Base-by-base conservation (phyloP, 1,139 yeast species). In the Pichia sp. region DNA sequence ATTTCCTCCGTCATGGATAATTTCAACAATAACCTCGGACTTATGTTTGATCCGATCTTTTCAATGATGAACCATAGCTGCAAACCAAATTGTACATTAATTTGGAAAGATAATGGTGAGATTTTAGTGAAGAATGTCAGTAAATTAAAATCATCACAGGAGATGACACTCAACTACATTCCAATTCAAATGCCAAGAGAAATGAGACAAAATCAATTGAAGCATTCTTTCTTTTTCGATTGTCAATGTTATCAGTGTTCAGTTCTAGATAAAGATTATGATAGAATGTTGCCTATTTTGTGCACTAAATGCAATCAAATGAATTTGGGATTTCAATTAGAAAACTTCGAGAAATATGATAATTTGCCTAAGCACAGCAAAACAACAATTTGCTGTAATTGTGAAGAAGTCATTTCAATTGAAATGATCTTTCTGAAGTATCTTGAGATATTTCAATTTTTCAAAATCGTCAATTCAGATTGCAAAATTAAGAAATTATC, bases 41-140 rank as follows among this genome's bases (percentile, higher is more conserved):
- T 60, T 10, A 59, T 62, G 54, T 58, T 73, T 48, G 76, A 72
- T 49, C 70, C 72, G 0, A 50, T 57, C 4, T 65, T 71, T 50
- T 58, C 75, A 7, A 51, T 71, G 41, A 57, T 66, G 39, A 66
- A 66, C 44, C 69, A 66, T 50, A 63, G 67, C 4, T 66, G 69
- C 49, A 52, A 54, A 14, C 68, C 68, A 4, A 66, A 72, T 47
- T 60, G 67, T 31, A 47, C 58, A 9, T 42, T 63, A 8, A 48
- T 62, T 5, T 63, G 66, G 53, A 50, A 54, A 18, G 43, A 40
- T 33, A 50, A 56, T 5, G 47, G 56, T 3, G 47, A 41, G 7
- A 50, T 55, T 4, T 42, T 47, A 18, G 41, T 70, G 4, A 48
- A 58, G 6, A 55, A 69, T 3, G 35, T 54, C 60, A 18, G 47